Percentiles rank a stretch among this genome's conserved stretches.
phyloP scores from a whole-genome alignment of 2,329 filamentous ascomycete genomes.

The Ceratocystis cubensis region DNA sequence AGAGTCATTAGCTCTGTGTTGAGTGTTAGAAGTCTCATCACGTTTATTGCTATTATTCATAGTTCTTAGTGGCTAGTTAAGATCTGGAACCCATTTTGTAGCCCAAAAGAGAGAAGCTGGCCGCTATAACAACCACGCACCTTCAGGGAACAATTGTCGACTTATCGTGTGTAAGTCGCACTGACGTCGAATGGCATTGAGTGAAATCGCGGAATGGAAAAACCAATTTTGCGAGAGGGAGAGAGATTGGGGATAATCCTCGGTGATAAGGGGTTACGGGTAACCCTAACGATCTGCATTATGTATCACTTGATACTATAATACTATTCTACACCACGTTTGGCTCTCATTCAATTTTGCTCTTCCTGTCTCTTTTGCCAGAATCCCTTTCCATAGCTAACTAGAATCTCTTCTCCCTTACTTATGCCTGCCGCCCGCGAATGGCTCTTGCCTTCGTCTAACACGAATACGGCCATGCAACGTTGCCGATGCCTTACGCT shows the following conservation, averaged over 20 bases:
- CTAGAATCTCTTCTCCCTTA: constrained; percentile 51
- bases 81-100: too few species aligned
- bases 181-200: neutral
- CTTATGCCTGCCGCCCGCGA: constrained; percentile 31
- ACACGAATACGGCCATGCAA: constrained; percentile 47
- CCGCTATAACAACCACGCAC: too few species aligned
- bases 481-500: constrained; percentile 39
- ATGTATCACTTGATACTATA: neutral
- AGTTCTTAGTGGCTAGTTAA: too few species aligned
- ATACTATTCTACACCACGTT: neutral
- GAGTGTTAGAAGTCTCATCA: too few species aligned
- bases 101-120: too few species aligned
- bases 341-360: neutral
- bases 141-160: too few species aligned
- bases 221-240: constrained; percentile 5
- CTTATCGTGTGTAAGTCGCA: neutral
- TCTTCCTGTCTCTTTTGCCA: constrained; percentile 31
- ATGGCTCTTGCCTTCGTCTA: constrained; percentile 33
- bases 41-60: too few species aligned
- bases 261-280: neutral
- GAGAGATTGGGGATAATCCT: neutral
- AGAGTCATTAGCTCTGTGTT: too few species aligned
- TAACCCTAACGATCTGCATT: neutral
- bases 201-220: constrained; percentile 13
- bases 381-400: constrained; percentile 57